Percentiles rank a stretch among this genome's conserved stretches.
Evolutionary conservation across 2,329 filamentous ascomycete genomes (phyloP).

Genomic region (Chaetomium sp.): DNA sequence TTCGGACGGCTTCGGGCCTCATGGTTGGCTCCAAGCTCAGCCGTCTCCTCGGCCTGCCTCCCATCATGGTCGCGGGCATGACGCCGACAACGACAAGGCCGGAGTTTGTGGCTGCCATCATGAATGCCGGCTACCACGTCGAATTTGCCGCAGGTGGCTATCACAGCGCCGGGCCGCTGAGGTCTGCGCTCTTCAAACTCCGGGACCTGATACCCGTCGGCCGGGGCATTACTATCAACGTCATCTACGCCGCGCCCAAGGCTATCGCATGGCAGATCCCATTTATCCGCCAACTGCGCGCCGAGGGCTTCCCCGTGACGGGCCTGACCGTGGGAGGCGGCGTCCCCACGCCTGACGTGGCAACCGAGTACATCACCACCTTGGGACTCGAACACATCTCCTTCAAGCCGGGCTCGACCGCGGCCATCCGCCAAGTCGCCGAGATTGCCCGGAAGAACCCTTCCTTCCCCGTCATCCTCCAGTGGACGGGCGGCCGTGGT

Average conservation of each 20-base stretch:
- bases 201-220: slow-evolving; percentile 40
- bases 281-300: too few species aligned
- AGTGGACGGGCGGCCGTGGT: slow-evolving; percentile 89
- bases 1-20: too few species aligned
- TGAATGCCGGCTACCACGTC: slow-evolving; percentile 88
- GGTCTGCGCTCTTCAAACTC: not conserved
- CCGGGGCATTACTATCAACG: slow-evolving; percentile 77
- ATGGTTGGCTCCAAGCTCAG: not conserved
- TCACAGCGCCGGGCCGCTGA: slow-evolving; percentile 37
- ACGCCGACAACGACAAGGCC: slow-evolving; percentile 79
- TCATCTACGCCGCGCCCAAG: slow-evolving; percentile 29
- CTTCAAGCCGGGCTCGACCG: slow-evolving; percentile 84
- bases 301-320: slow-evolving; percentile 77
- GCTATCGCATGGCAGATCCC: too few species aligned
- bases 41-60: slow-evolving; percentile 79
- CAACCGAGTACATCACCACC: slow-evolving; percentile 71
- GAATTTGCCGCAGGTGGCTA: slow-evolving; percentile 85
- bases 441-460: slow-evolving; percentile 87
- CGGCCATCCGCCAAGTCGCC: slow-evolving; percentile 79
- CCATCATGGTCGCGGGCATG: slow-evolving; percentile 88
- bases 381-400: slow-evolving; percentile 81
- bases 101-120: slow-evolving; percentile 84
- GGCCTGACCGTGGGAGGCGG: slow-evolving; percentile 86
- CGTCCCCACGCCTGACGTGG: slow-evolving; percentile 85
- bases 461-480: slow-evolving; percentile 79